Percentiles rank a stretch among this genome's conserved stretches.
These are phyloP conservation scores for Phytopythium litorale DNA, from an alignment of 352 stramenopile genomes.

Conservation along the genomic window DNA sequence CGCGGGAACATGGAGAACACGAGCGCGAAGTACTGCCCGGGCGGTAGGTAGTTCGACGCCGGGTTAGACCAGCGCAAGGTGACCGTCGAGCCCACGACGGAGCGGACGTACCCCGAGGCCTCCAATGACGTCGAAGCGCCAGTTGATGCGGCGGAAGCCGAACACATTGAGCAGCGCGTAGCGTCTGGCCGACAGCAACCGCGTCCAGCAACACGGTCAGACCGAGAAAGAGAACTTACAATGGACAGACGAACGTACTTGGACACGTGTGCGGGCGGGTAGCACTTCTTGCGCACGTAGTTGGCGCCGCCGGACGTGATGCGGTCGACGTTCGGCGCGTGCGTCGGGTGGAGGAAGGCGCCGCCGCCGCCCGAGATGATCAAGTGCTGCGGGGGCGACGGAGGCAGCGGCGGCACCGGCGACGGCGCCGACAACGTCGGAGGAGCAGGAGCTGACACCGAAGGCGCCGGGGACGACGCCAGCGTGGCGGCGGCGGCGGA, in stretches of 20 bases:
- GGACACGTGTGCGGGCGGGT: slow-evolving; percentile 76
- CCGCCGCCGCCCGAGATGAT: slow-evolving; percentile 90
- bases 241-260: slow-evolving; percentile 28
- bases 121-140: slow-evolving; percentile 91
- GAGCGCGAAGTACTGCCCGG: slow-evolving; percentile 82
- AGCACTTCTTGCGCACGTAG: slow-evolving; percentile 82
- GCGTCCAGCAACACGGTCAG: slow-evolving; percentile 2
- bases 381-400: slow-evolving; percentile 39
- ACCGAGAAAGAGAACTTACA: slow-evolving; percentile 4
- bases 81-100: no score
- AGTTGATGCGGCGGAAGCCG: slow-evolving; percentile 91
- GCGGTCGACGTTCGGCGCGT: slow-evolving; percentile 53
- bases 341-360: slow-evolving; percentile 88
- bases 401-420: neutral
- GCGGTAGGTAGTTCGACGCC: no score
- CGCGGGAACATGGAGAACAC: slow-evolving; percentile 92
- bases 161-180: slow-evolving; percentile 84
- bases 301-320: slow-evolving; percentile 57
- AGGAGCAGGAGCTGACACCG: neutral
- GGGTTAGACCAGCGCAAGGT: neutral
- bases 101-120: slow-evolving; percentile 59
- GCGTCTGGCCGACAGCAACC: slow-evolving; percentile 34
- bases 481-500: slow-evolving; percentile 2
- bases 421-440: neutral
- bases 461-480: neutral